Percentiles rank a stretch among this genome's conserved stretches.
Evolutionary conservation across 2,329 filamentous ascomycete genomes (phyloP).

Genomic region (Helotiales sp.): DNA sequence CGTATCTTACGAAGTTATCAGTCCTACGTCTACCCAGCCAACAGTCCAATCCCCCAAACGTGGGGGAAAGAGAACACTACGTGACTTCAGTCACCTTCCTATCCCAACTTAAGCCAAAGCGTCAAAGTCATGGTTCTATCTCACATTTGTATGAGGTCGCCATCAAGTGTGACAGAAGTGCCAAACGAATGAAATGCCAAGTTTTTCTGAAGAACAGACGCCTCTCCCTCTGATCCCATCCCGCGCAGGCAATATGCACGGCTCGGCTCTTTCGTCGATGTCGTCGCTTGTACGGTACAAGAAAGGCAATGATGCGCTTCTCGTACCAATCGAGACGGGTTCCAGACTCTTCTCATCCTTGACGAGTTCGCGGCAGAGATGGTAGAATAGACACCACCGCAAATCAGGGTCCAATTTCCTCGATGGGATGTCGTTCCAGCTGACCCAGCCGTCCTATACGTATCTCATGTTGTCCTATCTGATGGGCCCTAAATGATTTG

Average conservation of each 20-base stretch:
- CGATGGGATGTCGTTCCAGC: not conserved
- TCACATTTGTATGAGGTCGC: not conserved
- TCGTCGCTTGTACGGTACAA: not conserved
- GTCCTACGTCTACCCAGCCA: not conserved
- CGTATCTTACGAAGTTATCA: too few species aligned
- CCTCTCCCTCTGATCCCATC: not conserved
- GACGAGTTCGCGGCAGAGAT: not conserved
- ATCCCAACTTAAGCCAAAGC: not conserved
- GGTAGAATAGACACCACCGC: too few species aligned
- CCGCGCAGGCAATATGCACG: not conserved
- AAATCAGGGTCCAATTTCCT: not conserved
- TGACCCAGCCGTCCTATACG: not conserved
- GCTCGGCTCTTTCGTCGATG: not conserved
- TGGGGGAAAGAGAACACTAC: not conserved
- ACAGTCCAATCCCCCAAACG: not conserved
- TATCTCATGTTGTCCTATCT: not conserved
- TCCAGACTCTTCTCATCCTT: not conserved
- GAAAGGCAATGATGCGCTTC: conserved; percentile 6
- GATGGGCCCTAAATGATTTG: not conserved
- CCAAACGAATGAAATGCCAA: not conserved
- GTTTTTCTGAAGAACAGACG: not conserved
- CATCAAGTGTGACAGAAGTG: not conserved
- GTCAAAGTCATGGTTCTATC: not conserved
- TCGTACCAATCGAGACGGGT: not conserved
- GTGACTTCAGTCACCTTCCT: not conserved